phyloP scores from a whole-genome alignment of 2,329 filamentous ascomycete species.

The Sphaerulina musiva region DNA sequence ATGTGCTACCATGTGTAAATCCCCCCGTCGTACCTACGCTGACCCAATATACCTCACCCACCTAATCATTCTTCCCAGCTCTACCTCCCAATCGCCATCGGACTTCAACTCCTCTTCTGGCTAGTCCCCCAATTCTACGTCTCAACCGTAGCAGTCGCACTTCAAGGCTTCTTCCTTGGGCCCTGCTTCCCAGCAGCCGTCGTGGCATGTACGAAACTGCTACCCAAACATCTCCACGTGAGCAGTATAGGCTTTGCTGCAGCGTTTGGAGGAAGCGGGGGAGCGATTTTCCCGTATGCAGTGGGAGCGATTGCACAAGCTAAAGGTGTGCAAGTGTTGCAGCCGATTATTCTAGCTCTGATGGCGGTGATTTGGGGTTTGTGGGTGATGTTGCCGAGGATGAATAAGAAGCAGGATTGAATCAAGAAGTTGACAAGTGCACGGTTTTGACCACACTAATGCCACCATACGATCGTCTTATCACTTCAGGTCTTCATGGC shows the following conservation, averaged over 20 bases:
- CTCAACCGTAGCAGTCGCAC: conserved; percentile 61
- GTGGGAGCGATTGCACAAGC: conserved; percentile 62
- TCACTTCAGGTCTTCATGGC: no score
- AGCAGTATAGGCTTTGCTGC: conserved; percentile 74
- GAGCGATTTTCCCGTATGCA: conserved; percentile 58
- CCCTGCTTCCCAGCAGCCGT: conserved; percentile 72
- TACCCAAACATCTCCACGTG: conserved; percentile 68
- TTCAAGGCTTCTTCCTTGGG: conserved; percentile 74
- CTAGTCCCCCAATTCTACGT: conserved; percentile 70
- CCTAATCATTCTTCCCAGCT: conserved; percentile 31
- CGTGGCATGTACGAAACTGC: conserved; percentile 64
- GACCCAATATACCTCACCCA: neutral
- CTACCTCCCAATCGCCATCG: conserved; percentile 60
- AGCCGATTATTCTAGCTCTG: conserved; percentile 53
- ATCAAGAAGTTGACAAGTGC: neutral
- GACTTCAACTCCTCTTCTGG: conserved; percentile 69
- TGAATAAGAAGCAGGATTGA: conserved; percentile 39
- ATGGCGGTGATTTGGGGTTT: conserved; percentile 46
- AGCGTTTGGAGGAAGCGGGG: conserved; percentile 68
- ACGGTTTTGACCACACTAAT: no score
- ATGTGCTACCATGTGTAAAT: neutral
- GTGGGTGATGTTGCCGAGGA: conserved; percentile 47
- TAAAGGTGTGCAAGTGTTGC: conserved; percentile 53
- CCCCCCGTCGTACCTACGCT: neutral
- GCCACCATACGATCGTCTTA: no score